A percentile compares a stretch with the other conserved stretches of the same genome.
phyloP scores from a whole-genome alignment of 139 green algal genomes.

The Eudorina sp. region DNA sequence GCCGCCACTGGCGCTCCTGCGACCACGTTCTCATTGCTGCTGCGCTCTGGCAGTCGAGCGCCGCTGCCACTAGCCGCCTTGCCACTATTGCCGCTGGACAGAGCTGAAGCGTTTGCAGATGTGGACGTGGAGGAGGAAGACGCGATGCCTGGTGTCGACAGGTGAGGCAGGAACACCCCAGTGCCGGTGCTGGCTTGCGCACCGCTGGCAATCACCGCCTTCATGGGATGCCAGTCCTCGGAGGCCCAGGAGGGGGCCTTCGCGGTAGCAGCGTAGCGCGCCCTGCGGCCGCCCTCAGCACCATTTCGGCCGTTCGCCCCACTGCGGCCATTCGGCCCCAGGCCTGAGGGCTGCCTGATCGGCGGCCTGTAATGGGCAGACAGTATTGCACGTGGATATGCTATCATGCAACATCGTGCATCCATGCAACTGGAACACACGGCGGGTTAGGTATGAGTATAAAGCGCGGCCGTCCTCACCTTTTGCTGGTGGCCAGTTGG shows the following conservation, averaged over 20 bases:
- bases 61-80: neutral
- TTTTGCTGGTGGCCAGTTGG: slow-evolving; percentile 20
- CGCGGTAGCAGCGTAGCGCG: slow-evolving; percentile 38
- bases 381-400: too few species aligned
- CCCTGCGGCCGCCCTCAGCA: slow-evolving; percentile 6
- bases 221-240: slow-evolving; percentile 46
- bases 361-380: slow-evolving; percentile 30
- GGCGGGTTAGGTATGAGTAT: too few species aligned
- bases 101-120: neutral
- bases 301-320: slow-evolving; percentile 20
- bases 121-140: neutral
- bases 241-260: slow-evolving; percentile 47
- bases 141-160: neutral
- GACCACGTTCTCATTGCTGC: neutral
- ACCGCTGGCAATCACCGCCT: slow-evolving; percentile 38
- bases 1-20: neutral
- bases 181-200: slow-evolving; percentile 30
- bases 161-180: slow-evolving; percentile 42
- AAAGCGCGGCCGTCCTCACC: too few species aligned
- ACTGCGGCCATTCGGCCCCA: slow-evolving; percentile 37
- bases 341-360: slow-evolving; percentile 28
- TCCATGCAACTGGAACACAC: too few species aligned
- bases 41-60: neutral
- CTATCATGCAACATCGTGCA: too few species aligned
- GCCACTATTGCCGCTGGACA: neutral